A percentile compares a stretch with the other conserved stretches of the same genome.
phyloP scores from a whole-genome alignment of 768 basidiomycete genomes.

The Tylopilus rubrobrunneus region DNA sequence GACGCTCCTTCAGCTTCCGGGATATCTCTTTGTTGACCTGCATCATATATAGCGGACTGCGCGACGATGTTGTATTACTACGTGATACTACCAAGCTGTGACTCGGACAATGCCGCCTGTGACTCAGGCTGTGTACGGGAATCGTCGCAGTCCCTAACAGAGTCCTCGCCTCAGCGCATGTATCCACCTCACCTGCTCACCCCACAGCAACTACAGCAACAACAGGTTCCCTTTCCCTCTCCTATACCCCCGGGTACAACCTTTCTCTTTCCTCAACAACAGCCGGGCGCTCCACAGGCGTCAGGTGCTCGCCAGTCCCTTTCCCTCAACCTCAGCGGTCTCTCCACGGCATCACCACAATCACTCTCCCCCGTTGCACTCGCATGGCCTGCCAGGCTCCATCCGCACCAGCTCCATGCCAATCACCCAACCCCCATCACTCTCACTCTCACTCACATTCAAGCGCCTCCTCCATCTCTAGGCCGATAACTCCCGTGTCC shows the following conservation, averaged over 20 bases:
- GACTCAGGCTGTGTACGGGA: too few relatives aligned
- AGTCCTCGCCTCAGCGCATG: constrained; percentile 31
- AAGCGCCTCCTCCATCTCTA: constrained; percentile 33
- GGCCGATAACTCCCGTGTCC: constrained; percentile 58
- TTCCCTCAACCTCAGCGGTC: constrained; percentile 64
- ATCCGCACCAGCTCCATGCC: constrained; percentile 57
- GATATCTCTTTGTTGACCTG: too few relatives aligned
- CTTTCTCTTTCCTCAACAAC: constrained; percentile 24
- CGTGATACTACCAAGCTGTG: constrained; percentile 18
- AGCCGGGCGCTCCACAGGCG: constrained; percentile 9
- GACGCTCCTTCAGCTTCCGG: too few relatives aligned
- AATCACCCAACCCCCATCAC: constrained; percentile 37
- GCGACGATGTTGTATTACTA: constrained; percentile 12
- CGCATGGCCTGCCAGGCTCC: constrained; percentile 42
- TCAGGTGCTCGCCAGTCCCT: constrained; percentile 33
- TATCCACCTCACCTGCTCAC: constrained; percentile 21
- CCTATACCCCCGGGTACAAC: constrained; percentile 25
- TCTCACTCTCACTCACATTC: constrained; percentile 23
- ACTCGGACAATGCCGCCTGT: too few relatives aligned
- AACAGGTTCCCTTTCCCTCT: constrained; percentile 19
- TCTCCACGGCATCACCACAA: constrained; percentile 63
- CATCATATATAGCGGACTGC: too few relatives aligned
- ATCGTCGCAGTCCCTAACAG: too few relatives aligned
- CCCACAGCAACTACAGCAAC: neutral
- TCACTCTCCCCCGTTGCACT: constrained; percentile 59